phyloP scores from a whole-genome alignment of 164 flowering plant genomes.

The Dillenia turbinata region DNA sequence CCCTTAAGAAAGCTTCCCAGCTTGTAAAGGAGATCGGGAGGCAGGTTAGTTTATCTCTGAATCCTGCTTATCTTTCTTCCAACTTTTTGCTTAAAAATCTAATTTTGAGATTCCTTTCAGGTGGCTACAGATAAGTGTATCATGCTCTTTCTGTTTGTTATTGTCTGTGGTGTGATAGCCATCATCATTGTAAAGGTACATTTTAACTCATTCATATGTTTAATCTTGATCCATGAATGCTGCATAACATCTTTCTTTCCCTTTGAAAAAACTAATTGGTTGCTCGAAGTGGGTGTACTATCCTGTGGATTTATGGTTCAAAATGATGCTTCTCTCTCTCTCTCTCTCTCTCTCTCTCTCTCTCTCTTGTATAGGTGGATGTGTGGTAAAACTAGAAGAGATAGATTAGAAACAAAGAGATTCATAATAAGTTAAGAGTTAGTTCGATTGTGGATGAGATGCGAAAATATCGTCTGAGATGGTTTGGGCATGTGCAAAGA shows the following conservation, averaged over 20 bases:
- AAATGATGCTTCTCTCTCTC: slow-evolving; percentile 1
- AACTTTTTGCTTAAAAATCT: background rate
- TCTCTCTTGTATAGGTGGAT: background rate
- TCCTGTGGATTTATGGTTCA: background rate
- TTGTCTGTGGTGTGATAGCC: slow-evolving; percentile 88
- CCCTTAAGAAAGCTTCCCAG: slow-evolving; percentile 76
- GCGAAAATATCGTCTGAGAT: too few relatives aligned
- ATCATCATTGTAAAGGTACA: slow-evolving; percentile 88
- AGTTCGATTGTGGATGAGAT: too few relatives aligned
- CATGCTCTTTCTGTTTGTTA: slow-evolving; percentile 78
- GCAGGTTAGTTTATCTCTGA: slow-evolving; percentile 51
- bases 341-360: slow-evolving; percentile 4
- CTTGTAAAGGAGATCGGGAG: slow-evolving; percentile 97
- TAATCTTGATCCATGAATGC: too few relatives aligned
- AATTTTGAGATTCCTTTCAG: slow-evolving; percentile 27
- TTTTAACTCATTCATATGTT: background rate
- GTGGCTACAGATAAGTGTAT: slow-evolving; percentile 97
- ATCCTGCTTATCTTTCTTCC: background rate
- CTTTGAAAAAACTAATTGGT: background rate
- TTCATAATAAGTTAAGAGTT: too few relatives aligned
- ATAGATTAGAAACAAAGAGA: too few relatives aligned
- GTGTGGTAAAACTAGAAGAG: too few relatives aligned
- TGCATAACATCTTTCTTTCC: slow-evolving; percentile 1
- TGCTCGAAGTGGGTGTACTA: background rate
- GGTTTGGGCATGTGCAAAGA: too few relatives aligned